phyloP scores from a whole-genome alignment of 108 stramenopile species.

The Skeletonema grethae region DNA sequence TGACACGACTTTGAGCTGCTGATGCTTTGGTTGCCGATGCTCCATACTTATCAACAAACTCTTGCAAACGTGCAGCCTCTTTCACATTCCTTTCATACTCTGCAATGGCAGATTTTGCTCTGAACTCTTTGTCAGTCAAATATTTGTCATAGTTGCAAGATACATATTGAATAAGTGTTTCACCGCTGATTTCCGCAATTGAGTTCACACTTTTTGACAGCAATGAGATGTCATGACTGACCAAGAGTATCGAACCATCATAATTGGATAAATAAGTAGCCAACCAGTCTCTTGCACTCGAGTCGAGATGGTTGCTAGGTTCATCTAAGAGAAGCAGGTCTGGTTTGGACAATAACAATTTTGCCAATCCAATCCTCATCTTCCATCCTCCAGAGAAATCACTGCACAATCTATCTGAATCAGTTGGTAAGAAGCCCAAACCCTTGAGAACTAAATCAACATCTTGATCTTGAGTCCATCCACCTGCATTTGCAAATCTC shows the following conservation, averaged over 20 bases:
- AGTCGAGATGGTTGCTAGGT: constrained; percentile 78
- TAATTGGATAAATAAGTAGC: constrained; percentile 82
- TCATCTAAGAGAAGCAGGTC: constrained; percentile 87
- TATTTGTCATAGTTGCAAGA: constrained; percentile 79
- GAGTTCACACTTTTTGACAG: constrained; percentile 72
- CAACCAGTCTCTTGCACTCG: constrained; percentile 78
- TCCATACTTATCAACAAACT: constrained; percentile 88
- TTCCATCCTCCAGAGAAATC: constrained; percentile 95
- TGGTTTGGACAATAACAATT: constrained; percentile 84
- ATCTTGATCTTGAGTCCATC: constrained; percentile 86
- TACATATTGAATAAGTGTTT: constrained; percentile 49
- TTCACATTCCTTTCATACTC: constrained; percentile 86
- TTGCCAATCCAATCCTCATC: constrained; percentile 91
- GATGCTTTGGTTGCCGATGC: constrained; percentile 89
- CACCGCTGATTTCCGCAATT: constrained; percentile 83
- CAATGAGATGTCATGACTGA: constrained; percentile 86
- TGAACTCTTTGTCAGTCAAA: constrained; percentile 72
- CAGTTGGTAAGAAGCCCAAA: constrained; percentile 76
- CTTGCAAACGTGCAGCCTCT: constrained; percentile 86
- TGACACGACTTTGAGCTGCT: constrained; percentile 86
- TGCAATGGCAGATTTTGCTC: constrained; percentile 73
- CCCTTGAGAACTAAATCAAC: constrained; percentile 87
- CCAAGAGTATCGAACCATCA: constrained; percentile 81
- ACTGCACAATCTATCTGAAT: constrained; percentile 76
- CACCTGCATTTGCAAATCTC: constrained; percentile 76